Percentiles rank a stretch among this genome's conserved stretches.
Evolutionary conservation across 768 basidiomycete species (phyloP).

Genomic region (Lentinula boryana): DNA sequence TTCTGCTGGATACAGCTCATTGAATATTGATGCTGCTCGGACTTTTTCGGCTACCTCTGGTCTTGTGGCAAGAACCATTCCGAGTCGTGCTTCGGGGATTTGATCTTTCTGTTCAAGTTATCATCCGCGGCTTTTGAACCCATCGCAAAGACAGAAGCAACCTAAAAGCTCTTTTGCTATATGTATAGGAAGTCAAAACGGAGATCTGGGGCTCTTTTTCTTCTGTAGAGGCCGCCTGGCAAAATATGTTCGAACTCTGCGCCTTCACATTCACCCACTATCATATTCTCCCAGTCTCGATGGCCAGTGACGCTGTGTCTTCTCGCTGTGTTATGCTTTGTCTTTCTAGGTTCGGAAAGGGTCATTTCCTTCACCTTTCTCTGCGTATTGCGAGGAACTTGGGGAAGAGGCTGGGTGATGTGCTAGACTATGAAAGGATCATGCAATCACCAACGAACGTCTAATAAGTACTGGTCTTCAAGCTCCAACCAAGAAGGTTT

Average conservation of each 20-base stretch:
- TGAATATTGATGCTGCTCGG: conserved; percentile 17
- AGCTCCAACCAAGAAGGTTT: too few relatives aligned
- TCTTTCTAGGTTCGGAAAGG: conserved; percentile 19
- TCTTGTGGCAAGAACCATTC: conserved; percentile 16
- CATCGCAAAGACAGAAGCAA: neutral
- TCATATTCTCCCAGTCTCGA: conserved; percentile 18
- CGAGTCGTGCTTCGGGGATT: conserved; percentile 24
- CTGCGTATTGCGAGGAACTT: neutral
- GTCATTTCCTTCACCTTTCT: conserved; percentile 16
- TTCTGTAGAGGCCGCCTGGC: conserved; percentile 19
- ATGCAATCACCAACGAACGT: neutral
- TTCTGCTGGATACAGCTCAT: conserved; percentile 16
- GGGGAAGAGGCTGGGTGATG: too few relatives aligned
- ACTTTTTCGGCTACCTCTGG: conserved; percentile 11
- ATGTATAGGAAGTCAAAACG: conserved; percentile 9
- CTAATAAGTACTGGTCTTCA: neutral
- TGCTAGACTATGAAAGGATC: neutral
- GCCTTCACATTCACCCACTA: conserved; percentile 16
- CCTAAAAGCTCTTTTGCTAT: neutral
- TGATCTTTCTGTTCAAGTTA: conserved; percentile 20
- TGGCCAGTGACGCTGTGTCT: conserved; percentile 19
- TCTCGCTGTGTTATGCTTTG: conserved; percentile 13
- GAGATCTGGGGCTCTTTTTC: conserved; percentile 19
- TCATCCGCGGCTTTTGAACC: conserved; percentile 13
- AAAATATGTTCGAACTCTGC: conserved; percentile 20